Percentiles rank a stretch among this genome's conserved stretches.
phyloP scores from a whole-genome alignment of 495 filamentous ascomycete species.

The Trichoderma reesei region DNA sequence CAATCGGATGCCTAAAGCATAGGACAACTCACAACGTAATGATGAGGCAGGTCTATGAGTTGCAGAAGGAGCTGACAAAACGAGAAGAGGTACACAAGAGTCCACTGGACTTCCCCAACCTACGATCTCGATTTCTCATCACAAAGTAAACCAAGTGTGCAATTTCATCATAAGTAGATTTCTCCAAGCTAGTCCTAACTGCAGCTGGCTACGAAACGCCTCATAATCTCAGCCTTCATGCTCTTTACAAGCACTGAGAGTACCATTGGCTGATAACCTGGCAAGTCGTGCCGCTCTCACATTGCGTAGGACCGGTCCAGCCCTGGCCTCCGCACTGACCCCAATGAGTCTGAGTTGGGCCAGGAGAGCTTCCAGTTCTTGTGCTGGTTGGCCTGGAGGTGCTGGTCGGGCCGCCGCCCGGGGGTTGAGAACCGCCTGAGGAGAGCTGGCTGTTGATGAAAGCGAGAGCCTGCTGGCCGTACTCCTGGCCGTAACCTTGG shows the following conservation, averaged over 20 bases:
- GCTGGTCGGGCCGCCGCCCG: neutral
- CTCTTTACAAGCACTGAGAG: slow-evolving; percentile 27
- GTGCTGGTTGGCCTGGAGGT: neutral
- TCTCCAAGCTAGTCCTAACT: too few species aligned
- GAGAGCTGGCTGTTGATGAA: slow-evolving; percentile 23
- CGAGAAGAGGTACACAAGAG: too few species aligned
- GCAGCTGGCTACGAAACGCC: too few species aligned
- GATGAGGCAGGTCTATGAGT: too few species aligned
- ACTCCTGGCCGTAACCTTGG: slow-evolving; percentile 49
- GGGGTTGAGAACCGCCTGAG: neutral
- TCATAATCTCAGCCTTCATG: too few species aligned
- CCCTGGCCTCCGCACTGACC: neutral
- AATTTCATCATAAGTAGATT: too few species aligned
- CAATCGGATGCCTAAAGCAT: too few species aligned
- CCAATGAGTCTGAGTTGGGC: neutral
- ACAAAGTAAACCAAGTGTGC: too few species aligned
- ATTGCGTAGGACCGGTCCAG: neutral
- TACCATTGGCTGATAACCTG: slow-evolving; percentile 29
- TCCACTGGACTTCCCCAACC: too few species aligned
- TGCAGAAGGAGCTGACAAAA: too few species aligned
- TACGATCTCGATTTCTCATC: too few species aligned
- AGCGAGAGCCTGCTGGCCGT: slow-evolving; percentile 26
- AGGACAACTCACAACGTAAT: too few species aligned
- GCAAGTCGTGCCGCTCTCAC: slow-evolving; percentile 22
- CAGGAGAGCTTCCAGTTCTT: neutral